Evolutionary conservation across 495 filamentous ascomycete species (phyloP).

Genomic region (Trichoderma gamsii): DNA sequence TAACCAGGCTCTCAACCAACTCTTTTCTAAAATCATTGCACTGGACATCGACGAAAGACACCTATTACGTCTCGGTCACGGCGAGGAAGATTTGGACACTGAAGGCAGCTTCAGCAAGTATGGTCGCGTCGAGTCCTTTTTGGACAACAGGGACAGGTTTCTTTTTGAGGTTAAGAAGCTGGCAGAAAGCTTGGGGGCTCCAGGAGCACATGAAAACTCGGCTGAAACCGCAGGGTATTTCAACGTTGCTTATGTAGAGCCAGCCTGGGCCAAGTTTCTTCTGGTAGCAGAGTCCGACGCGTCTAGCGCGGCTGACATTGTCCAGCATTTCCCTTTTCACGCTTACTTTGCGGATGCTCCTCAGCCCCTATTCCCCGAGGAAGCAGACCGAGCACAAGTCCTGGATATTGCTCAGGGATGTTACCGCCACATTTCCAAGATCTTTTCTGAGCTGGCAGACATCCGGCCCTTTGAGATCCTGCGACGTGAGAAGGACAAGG

Average conservation of each 20-base stretch:
- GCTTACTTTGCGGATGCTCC: conserved; percentile 83
- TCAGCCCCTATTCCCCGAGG: conserved; percentile 69
- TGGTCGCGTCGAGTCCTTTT: conserved; percentile 90
- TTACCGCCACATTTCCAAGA: conserved; percentile 82
- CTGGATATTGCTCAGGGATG: conserved; percentile 79
- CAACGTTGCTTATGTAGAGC: conserved; percentile 81
- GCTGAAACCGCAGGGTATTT: conserved; percentile 98
- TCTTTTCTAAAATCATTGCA: conserved; percentile 96
- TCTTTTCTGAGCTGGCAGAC: conserved; percentile 89
- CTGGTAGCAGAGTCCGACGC: conserved; percentile 48
- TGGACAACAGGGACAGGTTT: conserved; percentile 76
- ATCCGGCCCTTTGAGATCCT: conserved; percentile 94
- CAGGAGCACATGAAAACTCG: conserved; percentile 86
- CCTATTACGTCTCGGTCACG: conserved; percentile 85
- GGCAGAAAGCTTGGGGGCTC: conserved; percentile 73
- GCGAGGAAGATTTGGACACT: conserved; percentile 87
- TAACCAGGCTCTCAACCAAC: conserved; percentile 95
- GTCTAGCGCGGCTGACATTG: conserved; percentile 52
- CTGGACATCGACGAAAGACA: conserved; percentile 95
- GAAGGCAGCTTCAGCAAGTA: conserved; percentile 88
- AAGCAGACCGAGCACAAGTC: conserved; percentile 56
- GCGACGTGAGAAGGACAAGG: conserved; percentile 77
- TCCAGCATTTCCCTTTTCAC: conserved; percentile 83
- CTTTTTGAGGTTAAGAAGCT: conserved; percentile 82
- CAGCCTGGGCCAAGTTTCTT: conserved; percentile 82